Evolutionary conservation across 2,329 filamentous ascomycete species (phyloP), one percentile per base, ranked within the genome.

Genomic region (Fusarium pseudograminearum): DNA sequence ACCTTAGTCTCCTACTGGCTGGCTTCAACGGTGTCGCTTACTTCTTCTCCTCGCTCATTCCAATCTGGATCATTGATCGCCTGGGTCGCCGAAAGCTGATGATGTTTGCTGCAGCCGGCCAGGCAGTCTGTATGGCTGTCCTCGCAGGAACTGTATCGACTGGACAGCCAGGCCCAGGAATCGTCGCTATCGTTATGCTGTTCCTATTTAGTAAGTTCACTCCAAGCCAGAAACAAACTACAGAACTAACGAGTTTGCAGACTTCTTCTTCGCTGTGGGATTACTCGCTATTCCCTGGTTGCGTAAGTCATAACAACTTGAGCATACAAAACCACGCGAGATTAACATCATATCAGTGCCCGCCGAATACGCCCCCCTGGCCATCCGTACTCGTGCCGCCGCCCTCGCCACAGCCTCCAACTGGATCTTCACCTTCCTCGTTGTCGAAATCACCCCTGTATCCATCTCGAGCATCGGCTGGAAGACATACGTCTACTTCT

Each of bases 11-110:
- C 0, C 85, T 87, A 16, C 71, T 84, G 15, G 86, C 83, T 6
- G 86, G 88, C 1, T 85, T 86, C 70, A 84, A 84, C 56, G 82
- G 82, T 14, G 65, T 80, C n/a, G 76, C 76, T 2, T 79, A 78
- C 63, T 78, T 78, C 42, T 48, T 79, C 22, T n/a, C 66, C 73
- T 6, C 60, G 0, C 26, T 63, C 20, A 72, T 79, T 4, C 76
- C 77, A 0, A 78, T 79, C 34, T 80, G 77, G 75, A 57, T 78
- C 26, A 78, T 80, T 30, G 78, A 80, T 36, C 74, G 75, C 4
- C 83, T 84, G 67, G 87, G 87, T 20, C 83, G 87, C 7, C 80
- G 87, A 11, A 88, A 87, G 73, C 80, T 89, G 76, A 86, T 90
- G 83, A 83, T 89, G 74, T 88, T 80, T 24, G 77, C 78, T 2